Conservation (phyloP, 202 grass and related monocot species). For the Panicum virgatum region DNA sequence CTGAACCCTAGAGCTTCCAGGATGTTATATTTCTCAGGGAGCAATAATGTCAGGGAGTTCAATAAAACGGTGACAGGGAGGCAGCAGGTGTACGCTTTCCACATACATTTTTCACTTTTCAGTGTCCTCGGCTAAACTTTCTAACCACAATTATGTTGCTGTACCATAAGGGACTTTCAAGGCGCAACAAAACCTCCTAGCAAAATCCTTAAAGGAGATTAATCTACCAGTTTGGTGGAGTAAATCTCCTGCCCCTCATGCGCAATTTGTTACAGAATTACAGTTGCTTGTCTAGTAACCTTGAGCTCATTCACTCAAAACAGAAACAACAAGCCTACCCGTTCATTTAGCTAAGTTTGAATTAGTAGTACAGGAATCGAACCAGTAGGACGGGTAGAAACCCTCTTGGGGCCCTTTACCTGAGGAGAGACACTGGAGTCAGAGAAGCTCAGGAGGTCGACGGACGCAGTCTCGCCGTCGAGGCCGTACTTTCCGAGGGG, state of each 20-base stretch:
- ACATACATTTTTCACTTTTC: not conserved
- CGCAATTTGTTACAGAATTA: not conserved
- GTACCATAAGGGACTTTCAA: not conserved
- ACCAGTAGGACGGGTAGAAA: not conserved
- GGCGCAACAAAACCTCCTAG: not conserved
- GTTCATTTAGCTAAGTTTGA: not conserved
- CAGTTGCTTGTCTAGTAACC: not conserved
- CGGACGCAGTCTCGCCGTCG: slow-evolving; percentile 44
- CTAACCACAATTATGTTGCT: not conserved
- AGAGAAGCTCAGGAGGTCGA: slow-evolving; percentile 56
- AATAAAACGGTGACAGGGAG: not conserved
- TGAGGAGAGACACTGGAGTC: slow-evolving; percentile 50
- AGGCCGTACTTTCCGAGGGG: slow-evolving; percentile 54
- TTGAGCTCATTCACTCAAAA: not conserved
- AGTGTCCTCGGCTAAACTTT: not conserved
- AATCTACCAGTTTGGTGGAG: not conserved
- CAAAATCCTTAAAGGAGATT: not conserved
- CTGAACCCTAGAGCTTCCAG: not conserved
- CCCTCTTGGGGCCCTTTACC: not conserved
- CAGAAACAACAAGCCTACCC: not conserved
- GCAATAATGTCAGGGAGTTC: not conserved
- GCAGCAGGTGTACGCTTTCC: not conserved
- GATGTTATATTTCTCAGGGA: not conserved
- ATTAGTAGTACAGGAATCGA: not conserved
- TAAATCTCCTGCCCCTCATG: not conserved